phyloP scores from a whole-genome alignment of 2,329 filamentous ascomycete genomes.

The Pseudonectria buxi region DNA sequence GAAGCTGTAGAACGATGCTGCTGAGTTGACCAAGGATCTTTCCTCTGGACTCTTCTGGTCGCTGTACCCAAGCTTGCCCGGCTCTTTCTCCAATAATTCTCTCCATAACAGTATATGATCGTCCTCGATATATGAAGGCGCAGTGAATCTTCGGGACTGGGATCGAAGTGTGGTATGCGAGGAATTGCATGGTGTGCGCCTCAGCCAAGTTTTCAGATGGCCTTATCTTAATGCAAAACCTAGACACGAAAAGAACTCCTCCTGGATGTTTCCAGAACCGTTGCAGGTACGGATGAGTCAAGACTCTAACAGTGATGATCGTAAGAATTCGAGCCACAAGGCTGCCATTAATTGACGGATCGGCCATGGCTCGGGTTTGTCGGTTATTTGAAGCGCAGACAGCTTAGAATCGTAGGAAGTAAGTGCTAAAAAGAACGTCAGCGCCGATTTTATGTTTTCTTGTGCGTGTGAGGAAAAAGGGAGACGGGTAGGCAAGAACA shows the following conservation, averaged over 20 bases:
- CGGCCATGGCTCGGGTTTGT: no score
- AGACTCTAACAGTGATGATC: no score
- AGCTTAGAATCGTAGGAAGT: no score
- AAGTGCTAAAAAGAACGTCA: no score
- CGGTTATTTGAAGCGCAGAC: no score
- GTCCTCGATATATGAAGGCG: neutral
- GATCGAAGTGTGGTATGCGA: slow-evolving; percentile 8
- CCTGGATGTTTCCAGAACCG: no score
- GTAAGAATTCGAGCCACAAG: no score
- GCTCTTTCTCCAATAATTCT: neutral
- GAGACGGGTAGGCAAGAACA: no score
- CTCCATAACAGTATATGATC: slow-evolving; percentile 2
- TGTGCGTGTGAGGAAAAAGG: no score
- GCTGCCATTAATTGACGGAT: no score
- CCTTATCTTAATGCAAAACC: slow-evolving; percentile 2
- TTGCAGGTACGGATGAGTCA: no score
- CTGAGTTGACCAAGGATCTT: slow-evolving; percentile 1
- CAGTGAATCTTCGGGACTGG: slow-evolving; percentile 7
- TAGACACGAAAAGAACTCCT: neutral
- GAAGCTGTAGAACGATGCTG: neutral
- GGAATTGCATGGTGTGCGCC: slow-evolving; percentile 8
- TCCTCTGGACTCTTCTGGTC: slow-evolving; percentile 1
- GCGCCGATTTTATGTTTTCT: no score
- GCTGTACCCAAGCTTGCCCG: neutral
- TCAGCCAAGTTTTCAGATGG: slow-evolving; percentile 4